Evolutionary conservation across 805 yeast genomes (phyloP), one percentile per base, ranked within the genome.

Genomic region (Metschnikowia continentalis): DNA sequence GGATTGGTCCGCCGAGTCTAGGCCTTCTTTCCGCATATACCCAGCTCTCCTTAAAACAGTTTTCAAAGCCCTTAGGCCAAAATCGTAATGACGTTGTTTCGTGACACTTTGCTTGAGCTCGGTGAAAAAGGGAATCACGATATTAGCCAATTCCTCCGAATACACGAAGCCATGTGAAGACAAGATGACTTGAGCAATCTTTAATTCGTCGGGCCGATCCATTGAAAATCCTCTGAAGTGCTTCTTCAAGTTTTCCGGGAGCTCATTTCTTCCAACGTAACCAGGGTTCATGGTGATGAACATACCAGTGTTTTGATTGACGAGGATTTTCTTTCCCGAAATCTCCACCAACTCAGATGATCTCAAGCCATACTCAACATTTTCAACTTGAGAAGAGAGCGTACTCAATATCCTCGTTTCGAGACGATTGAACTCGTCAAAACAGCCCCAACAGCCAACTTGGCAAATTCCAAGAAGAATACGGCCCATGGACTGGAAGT

Each of bases 361-460:
- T 33, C 46, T 54, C 33, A 87, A 61, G 0, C 85, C 85, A 6
- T 62, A 57, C 60, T 89, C 92, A 36, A 90, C 87, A 26, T 66
- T 71, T 56, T 86, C 95, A 23, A 92, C 77, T 59, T 85, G 89
- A 0, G 92, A 81, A 0, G 97, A 85, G 0, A 90, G 86, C 0
- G 97, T 91, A 67, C 96, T 89, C 44, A 92, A 70, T 52, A 84
- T 85, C 13, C 75, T 76, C 51, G 79, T 80, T 37, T 82, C 84
- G 32, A 92, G 75, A 54, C 98, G 75, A 61, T 92, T 92, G 61
- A 92, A 91, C 65, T 92, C 98, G 65, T 92, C 98, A 69, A 92
- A 92, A 66, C 98, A 92, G 4, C 91, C 96, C 96, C 96, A 92
- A 0, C 90, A 85, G 0, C 96, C 96, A 6, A 90, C 80, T 53